Base-by-base conservation (phyloP, 139 green algal species). In the Yamagishiella unicocca region DNA sequence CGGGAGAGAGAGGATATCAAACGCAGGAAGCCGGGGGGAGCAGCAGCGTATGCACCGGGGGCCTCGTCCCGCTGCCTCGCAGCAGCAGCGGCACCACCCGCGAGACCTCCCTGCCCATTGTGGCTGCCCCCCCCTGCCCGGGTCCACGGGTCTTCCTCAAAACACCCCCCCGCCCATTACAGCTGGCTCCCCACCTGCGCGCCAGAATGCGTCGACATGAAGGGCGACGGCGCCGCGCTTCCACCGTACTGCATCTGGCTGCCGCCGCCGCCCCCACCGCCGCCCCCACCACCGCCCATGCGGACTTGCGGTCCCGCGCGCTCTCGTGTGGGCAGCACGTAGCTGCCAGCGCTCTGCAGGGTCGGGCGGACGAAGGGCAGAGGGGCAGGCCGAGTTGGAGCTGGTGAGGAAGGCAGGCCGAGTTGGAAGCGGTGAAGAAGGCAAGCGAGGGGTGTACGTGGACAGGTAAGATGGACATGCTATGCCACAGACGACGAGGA, bases 251-350 rank as follows among this genome's bases (percentile, higher is more conserved):
- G 71, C 42, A 61, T 4, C 42, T 62, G 40, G 42, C 42, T 22
- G 71, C 54, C 76, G 4, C 54, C 54, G 54, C 76, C 76, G 40
- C 21, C 38, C 12, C 7, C 17, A 1, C 21, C 22, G 24, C 70
- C 38, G 5, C 4, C 40, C 37, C 70, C 70, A 29, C 29, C 43
- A 25, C 43, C 43, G 27, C 35, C 54, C 78, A 84, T 74, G 50
- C 78, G 78, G 24, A 74, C 6, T 1, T 38, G 58, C 38, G 58
- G 21, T 2, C 29, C 58, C 1, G 35, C 10, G 38, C 78, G 78
- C 58, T 84, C 78, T 12, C 78, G 38, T 2, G 38, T 14, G 1
- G 78, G 78, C 78, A 84, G 73, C 40, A 74, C 2, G 14, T 75
- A 62, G 58, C 12, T 74, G 4, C 29, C 61, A 38, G 58, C 27